phyloP scores from a whole-genome alignment of 495 filamentous ascomycete species.

The Niebla homalea region DNA sequence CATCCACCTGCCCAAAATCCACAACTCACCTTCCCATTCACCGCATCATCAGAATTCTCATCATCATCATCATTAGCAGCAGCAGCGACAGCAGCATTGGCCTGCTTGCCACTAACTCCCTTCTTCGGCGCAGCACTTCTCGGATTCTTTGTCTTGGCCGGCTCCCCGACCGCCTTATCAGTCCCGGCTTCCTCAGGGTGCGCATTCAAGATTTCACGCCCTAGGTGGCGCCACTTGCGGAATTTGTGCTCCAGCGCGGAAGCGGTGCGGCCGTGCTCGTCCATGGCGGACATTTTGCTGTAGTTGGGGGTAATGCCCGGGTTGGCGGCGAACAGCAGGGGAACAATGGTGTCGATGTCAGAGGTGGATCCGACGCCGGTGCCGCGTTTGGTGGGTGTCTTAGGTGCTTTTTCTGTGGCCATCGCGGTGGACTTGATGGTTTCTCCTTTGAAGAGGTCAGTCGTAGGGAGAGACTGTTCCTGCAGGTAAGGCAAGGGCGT shows the following conservation, averaged over 20 bases:
- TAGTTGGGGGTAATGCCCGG: neutral
- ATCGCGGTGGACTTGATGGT: neutral
- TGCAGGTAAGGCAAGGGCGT: too few relatives aligned
- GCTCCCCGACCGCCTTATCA: too few relatives aligned
- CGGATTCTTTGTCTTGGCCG: too few relatives aligned
- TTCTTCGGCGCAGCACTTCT: neutral
- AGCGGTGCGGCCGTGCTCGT: neutral
- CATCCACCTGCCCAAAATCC: too few relatives aligned
- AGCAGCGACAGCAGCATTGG: neutral
- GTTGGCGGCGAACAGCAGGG: neutral
- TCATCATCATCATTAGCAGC: neutral
- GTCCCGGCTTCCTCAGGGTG: neutral
- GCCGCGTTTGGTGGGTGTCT: neutral
- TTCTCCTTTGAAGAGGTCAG: neutral
- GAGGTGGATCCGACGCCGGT: neutral
- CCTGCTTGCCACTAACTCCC: neutral
- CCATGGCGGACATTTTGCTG: neutral
- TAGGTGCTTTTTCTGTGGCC: neutral
- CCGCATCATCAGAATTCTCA: neutral
- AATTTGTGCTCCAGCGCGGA: constrained; percentile 1
- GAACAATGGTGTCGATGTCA: neutral
- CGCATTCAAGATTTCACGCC: neutral
- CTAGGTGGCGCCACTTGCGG: constrained; percentile 1
- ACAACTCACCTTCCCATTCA: neutral
- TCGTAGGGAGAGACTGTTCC: neutral